Evolutionary conservation across 2,329 filamentous ascomycete species (phyloP), one percentile per base, ranked within the genome.

Genomic region (Madurella mycetomatis): DNA sequence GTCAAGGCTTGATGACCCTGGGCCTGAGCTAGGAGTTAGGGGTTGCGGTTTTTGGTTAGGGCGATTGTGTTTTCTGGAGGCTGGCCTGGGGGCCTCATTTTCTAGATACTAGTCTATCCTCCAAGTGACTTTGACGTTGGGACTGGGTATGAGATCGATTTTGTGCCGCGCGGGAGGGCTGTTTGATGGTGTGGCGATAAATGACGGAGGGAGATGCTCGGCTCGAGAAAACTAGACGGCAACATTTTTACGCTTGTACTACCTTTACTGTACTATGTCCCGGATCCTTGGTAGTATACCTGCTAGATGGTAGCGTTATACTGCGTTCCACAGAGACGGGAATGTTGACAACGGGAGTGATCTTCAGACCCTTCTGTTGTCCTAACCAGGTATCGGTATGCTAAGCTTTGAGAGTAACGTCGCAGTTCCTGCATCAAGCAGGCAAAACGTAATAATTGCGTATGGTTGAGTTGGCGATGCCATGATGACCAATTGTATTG

Each of bases 1-100:
- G 70, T 83, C 11, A 79, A 71, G 70, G 77, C 72, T 62, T 75
- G 62, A 67, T 17, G 18, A 17, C n/a, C n/a, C 40, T 8, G 12
- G 9, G 18, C 11, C 13, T 15, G 34, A 37, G 34, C 2, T 4
- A 4, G 42, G 18, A 11, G 19, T 45, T 37, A 11, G 9, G 34
- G 34, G 34, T 37, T 5, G 4, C 4, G 13, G 4, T 4, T 37
- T 15, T 37, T 12, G 34, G 13, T 37, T 37, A 37, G 9, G 34
- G 25, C 25, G 25, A 7, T 3, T 25, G 25, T 3, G 25, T 25
- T 25, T 25, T 25, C 7, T 25, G 25, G 25, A 25, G 4, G 25
- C 25, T 25, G 25, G 25, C 7, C 7, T 25, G 25, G 4, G 25
- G 7, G 7, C 25, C 25, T 3, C 25, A 4, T 25, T 25, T 25